Evolutionary conservation across 2,329 filamentous ascomycete species (phyloP).

Genomic region (Exophiala sp.): DNA sequence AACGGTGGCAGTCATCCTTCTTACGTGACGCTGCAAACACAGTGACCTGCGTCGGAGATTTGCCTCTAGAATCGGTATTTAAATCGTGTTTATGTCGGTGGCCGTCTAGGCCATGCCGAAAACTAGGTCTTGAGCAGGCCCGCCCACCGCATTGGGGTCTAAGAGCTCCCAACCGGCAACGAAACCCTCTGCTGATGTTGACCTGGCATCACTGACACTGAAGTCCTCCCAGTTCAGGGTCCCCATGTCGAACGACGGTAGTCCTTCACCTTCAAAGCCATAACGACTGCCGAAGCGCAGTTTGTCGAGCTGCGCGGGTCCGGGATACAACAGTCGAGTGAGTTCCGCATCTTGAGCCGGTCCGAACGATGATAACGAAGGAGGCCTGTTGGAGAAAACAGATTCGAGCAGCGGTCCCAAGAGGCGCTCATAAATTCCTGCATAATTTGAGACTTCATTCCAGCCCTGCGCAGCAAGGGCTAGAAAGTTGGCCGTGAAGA

Average conservation of each 20-base stretch:
- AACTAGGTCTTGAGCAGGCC: conserved; percentile 18
- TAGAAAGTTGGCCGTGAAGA: conserved; percentile 33
- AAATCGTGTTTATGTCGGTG: neutral
- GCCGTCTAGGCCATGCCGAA: conserved; percentile 24
- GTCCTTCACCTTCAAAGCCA: conserved; percentile 36
- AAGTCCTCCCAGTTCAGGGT: conserved; percentile 29
- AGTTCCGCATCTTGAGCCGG: conserved; percentile 30
- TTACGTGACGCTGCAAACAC: too few relatives aligned
- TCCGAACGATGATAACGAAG: conserved; percentile 27
- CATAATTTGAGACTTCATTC: conserved; percentile 33
- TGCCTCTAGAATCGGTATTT: too few relatives aligned
- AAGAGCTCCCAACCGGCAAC: conserved; percentile 27
- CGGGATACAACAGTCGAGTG: conserved; percentile 28
- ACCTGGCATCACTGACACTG: conserved; percentile 25
- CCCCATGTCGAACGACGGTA: conserved; percentile 32
- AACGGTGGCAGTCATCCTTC: too few relatives aligned
- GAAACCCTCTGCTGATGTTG: conserved; percentile 20
- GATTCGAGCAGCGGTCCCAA: conserved; percentile 33
- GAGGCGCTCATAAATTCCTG: conserved; percentile 29
- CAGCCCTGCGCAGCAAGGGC: conserved; percentile 32
- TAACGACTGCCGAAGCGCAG: conserved; percentile 26
- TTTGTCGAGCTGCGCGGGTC: conserved; percentile 29
- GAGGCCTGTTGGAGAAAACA: conserved; percentile 29
- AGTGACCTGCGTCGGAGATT: too few relatives aligned
- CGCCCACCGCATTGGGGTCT: conserved; percentile 17